A percentile compares a stretch with the other conserved stretches of the same genome.
Evolutionary conservation across 768 basidiomycete genomes (phyloP).

Genomic region (Pisolithus marmoratus): DNA sequence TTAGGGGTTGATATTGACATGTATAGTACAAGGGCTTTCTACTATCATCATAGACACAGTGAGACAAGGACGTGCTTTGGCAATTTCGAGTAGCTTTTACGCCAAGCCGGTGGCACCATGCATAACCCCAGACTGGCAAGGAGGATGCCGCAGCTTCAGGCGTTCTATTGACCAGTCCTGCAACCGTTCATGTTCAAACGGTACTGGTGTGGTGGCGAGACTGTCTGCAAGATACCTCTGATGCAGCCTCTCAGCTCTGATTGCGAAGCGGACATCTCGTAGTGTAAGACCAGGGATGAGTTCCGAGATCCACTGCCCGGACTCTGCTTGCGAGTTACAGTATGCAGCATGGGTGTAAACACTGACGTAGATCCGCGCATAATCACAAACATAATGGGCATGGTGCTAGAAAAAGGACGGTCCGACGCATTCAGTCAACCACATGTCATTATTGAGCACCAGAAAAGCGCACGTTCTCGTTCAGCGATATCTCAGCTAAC

Average conservation of each 20-base stretch:
- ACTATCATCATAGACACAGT: background rate
- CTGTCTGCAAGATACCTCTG: slow-evolving; percentile 15
- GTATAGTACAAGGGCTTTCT: background rate
- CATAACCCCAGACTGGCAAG: background rate
- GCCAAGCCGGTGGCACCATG: background rate
- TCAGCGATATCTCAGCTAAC: slow-evolving; percentile 20
- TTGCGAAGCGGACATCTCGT: slow-evolving; percentile 47
- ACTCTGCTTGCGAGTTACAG: slow-evolving; percentile 3
- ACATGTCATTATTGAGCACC: background rate
- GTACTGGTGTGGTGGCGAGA: slow-evolving; percentile 19
- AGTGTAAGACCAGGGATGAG: slow-evolving; percentile 40
- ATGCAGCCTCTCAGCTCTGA: slow-evolving; percentile 34
- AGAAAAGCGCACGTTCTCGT: slow-evolving; percentile 26
- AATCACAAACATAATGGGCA: slow-evolving; percentile 17
- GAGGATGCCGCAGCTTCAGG: slow-evolving; percentile 17
- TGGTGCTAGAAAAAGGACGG: background rate
- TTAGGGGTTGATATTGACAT: slow-evolving; percentile 22
- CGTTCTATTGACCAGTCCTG: slow-evolving; percentile 21
- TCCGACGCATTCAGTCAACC: background rate
- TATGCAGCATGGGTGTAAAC: slow-evolving; percentile 25
- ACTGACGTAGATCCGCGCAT: slow-evolving; percentile 24
- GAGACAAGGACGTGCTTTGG: background rate
- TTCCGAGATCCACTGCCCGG: slow-evolving; percentile 8
- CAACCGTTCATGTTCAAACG: slow-evolving; percentile 5
- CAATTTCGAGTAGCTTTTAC: background rate